A percentile compares a stretch with the other conserved stretches of the same genome.
Conservation (phyloP, 2,329 filamentous ascomycete genomes). For the Hyphodiscus sp. region DNA sequence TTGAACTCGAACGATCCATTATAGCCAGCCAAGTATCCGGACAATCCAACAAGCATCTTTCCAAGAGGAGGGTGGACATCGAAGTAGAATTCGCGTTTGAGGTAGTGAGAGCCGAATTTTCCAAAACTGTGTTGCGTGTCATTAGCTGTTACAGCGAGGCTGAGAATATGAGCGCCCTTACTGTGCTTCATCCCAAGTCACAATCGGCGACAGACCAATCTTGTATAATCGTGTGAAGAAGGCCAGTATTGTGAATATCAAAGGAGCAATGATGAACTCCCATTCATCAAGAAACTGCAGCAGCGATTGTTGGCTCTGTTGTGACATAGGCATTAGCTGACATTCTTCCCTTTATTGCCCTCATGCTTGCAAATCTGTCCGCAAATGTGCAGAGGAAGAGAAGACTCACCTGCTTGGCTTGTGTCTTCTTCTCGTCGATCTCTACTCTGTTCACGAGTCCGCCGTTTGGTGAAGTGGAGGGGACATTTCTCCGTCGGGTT, state of each 20-base stretch:
- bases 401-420: constrained; percentile 45
- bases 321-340: constrained; percentile 19
- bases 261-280: constrained; percentile 54
- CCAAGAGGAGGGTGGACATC: constrained; percentile 91
- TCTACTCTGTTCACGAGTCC: constrained; percentile 33
- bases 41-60: constrained; percentile 97
- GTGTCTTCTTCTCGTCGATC: constrained; percentile 54
- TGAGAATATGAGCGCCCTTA: constrained; percentile 35
- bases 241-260: constrained; percentile 55
- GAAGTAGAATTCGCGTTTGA: constrained; percentile 99
- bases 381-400: not conserved
- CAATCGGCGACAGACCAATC: constrained; percentile 65
- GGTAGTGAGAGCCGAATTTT: constrained; percentile 98
- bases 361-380: not conserved
- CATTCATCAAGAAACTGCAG: constrained; percentile 57
- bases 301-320: constrained; percentile 45
- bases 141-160: constrained; percentile 32
- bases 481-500: constrained; percentile 49
- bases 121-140: constrained; percentile 56
- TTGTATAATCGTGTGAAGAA: constrained; percentile 64
- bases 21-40: constrained; percentile 93
- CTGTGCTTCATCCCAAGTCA: constrained; percentile 74
- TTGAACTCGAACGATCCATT: constrained; percentile 99
- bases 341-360: not conserved
- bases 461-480: constrained; percentile 33